Evolutionary conservation across 2,329 filamentous ascomycete genomes (phyloP), one percentile per base, ranked within the genome.

Genomic region (Metarhizium robertsii): DNA sequence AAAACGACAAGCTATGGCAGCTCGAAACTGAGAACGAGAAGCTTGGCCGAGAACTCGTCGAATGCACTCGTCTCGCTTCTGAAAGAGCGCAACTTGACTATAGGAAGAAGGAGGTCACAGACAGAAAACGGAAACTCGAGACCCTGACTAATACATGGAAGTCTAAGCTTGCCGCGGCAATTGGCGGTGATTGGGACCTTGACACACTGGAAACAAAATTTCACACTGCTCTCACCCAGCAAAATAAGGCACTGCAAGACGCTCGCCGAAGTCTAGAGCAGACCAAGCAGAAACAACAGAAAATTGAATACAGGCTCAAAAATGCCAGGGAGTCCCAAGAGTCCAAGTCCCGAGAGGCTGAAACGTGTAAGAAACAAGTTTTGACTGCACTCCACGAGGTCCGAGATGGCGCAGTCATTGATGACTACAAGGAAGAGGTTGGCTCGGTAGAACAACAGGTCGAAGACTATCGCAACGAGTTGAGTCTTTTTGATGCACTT

Each of bases 31-130:
- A 87, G 63, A 86, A 81, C 57, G 83, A 88, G 40, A 84, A 79
- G 61, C 77, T 97, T 32, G 86, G 87, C 48, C 75, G 79, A n/a
- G 92, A 97, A 66, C 80, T 96, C 40, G 80, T 91, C 8, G 87
- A 95, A 63, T 90, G 87, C 57, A 95, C 88, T 2, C 85, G 86
- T 56, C 81, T 88, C 56, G 90, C 91, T 6, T 84, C 86, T 4
- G 91, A 95, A 59, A 81, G 91, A 42, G 94, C 92, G 13, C 86
- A 88, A 62, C 78, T 99, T 11, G 89, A 95, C 56, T 85, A 88
- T 62, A 79, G 92, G 38, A 91, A 87, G 64, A 92, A 91, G 62
- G 88, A 96, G 65, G 71, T 90, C 32, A 81, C 83, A 59, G 86
- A 90, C 61, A 83, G 86, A 55, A 82, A 88, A 67, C 80, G 83